phyloP scores from a whole-genome alignment of 202 grass and related monocot genomes.

The Musa balbisiana region DNA sequence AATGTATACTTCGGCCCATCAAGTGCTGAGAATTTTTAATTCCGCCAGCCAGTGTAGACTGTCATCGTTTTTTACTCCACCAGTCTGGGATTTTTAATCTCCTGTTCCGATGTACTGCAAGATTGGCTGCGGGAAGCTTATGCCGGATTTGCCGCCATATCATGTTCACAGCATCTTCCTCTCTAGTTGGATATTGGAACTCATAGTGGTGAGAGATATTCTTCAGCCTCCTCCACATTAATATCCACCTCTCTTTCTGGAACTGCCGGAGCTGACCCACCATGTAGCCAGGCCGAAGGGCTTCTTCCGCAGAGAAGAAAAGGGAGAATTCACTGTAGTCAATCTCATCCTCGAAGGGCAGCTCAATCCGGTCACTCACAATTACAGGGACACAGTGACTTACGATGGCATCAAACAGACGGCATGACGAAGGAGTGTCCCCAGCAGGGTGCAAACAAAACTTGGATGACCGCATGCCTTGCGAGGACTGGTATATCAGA shows the following conservation, averaged over 20 bases:
- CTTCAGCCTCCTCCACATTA: conserved; percentile 72
- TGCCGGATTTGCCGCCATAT: conserved; percentile 69
- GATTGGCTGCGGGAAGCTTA: conserved; percentile 70
- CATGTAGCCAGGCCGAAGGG: conserved; percentile 57
- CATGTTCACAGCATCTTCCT: conserved; percentile 73
- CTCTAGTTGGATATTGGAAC: conserved; percentile 57
- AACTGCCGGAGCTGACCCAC: conserved; percentile 60
- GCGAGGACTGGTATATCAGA: conserved; percentile 49
- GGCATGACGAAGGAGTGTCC: conserved; percentile 87
- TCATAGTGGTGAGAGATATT: conserved; percentile 63
- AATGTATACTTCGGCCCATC: not conserved
- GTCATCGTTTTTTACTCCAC: conserved; percentile 40
- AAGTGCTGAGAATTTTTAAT: not conserved
- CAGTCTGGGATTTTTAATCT: conserved; percentile 79
- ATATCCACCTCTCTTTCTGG: conserved; percentile 54
- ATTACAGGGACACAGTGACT: conserved; percentile 90
- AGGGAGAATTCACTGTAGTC: conserved; percentile 78
- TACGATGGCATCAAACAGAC: conserved; percentile 85
- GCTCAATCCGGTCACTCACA: conserved; percentile 78
- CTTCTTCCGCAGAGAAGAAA: conserved; percentile 86
- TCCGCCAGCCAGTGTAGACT: not conserved
- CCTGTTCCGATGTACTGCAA: conserved; percentile 64
- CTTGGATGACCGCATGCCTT: conserved; percentile 72
- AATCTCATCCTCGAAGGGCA: conserved; percentile 90
- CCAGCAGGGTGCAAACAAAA: conserved; percentile 83